Base-by-base conservation (phyloP, 2,329 filamentous ascomycete genomes). In the Xenosphaeropsis pyriputrescens region DNA sequence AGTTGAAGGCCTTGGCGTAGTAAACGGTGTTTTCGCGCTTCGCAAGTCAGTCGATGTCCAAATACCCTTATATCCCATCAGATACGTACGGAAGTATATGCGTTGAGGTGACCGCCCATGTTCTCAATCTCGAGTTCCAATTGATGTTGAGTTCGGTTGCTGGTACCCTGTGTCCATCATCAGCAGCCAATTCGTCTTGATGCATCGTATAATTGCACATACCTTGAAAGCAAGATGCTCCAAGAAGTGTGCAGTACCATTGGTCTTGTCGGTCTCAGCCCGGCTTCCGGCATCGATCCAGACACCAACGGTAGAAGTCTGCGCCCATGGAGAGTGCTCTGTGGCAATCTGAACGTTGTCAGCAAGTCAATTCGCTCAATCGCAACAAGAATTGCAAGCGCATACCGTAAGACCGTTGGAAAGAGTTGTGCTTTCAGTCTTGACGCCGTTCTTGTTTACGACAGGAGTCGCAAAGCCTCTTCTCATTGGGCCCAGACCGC, bases 181-280 rank as follows among this genome's bases (percentile, higher is more conserved):
- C 43, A 56, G 46, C 38, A 32, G 29, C 34, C 35, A 29, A 39
- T 38, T 26, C n/a, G 16, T n/a, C 15, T 34, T 35, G 17, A 38
- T 44, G 29, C 36, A 31, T 22, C 18, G 36, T 18, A 32, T 40
- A 46, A 50, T 42, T 41, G 42, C 44, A 36, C 43, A 51, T 73
- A 93, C 86, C 85, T 98, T 98, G 79, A 98, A 98, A 55, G 93
- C 93, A 63, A 98, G 76, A 71, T 98, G 91, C 75, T 98, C 91
- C 55, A 98, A 78, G 74, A 98, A 98, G 71, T 98, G 91, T 58
- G 91, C 91, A 55, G 91, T 98, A 66, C 91, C 91, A 70, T 96
- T 98, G 59, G 85, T 96, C 76, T 86, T 86, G 67, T 91, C 79
- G 53, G 91, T 98, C 75, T 98, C 91, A 62, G 91, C 86, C 64